Base-by-base conservation (phyloP, 2,329 filamentous ascomycete species). In the Eutypella sp. region DNA sequence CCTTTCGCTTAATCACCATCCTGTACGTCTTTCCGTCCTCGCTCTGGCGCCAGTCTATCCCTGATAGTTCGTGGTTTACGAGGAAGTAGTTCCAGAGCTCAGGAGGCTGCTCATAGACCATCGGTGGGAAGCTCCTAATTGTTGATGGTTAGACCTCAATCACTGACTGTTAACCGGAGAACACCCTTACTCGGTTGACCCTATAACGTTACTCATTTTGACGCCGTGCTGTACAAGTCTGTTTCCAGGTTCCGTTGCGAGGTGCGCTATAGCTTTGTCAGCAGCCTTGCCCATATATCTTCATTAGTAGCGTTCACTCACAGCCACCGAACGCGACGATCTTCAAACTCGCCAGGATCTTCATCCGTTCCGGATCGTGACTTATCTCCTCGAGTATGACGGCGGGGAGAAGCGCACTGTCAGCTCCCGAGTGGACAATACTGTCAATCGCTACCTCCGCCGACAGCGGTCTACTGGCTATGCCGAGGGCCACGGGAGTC, bases 1-100 rank as follows among this genome's bases (percentile, higher is more conserved):
- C 46, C 10, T 58, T 52, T 3, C 57, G 57, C 1, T 57, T 50
- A 5, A 63, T 46, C 16, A 65, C 51, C 9, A 60, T 54, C 44
- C 67, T 59, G 40, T 61, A 62, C 5, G 57, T 52, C 1, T 55
- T 46, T 13, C 44, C 46, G 7, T 25, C 38, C 13, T 37, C 34
- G 3, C 20, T 19, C 11, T 10, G 34, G 20, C 34, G 34, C 34
- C 34, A 37, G 16, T 37, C n/a, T 16, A 16, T 7, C 20, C 34
- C 34, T 7, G 11, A 16, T 8, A 37, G 7, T 19, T 37, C 34
- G n/a, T 16, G 16, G 4, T 37, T 16, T 33, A 33, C 5, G 5
- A n/a, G 19, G 16, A 37, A 37, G 20, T 37, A 37, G 3, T 37
- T 16, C 34, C 34, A 37, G 7, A 37, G 16, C 34, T 37, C 34